Conservation (phyloP, 164 flowering plant species). For the Nelumbo lutea region DNA sequence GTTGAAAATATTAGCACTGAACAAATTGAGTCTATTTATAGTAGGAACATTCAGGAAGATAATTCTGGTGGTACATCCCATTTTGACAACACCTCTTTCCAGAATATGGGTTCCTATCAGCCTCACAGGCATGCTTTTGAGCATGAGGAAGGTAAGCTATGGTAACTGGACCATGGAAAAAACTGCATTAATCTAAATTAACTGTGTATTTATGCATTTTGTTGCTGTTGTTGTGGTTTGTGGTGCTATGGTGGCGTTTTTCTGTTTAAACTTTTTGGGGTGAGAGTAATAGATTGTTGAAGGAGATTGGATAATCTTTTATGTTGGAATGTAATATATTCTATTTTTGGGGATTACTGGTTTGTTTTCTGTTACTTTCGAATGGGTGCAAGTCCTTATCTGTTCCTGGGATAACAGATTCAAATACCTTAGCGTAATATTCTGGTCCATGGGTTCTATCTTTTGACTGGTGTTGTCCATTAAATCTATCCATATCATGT, state of each 20-base stretch:
- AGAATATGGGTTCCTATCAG: conserved; percentile 41
- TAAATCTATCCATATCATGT: no score
- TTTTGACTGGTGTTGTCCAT: no score
- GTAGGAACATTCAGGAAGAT: conserved; percentile 40
- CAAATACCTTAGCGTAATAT: no score
- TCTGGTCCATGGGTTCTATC: no score
- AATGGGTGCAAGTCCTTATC: no score
- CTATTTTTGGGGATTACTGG: neutral
- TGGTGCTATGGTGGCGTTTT: no score
- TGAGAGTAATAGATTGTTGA: no score
- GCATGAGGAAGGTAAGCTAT: conserved; percentile 52
- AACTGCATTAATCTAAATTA: neutral
- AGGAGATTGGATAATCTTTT: neutral
- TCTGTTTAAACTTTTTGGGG: no score
- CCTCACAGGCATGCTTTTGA: conserved; percentile 42
- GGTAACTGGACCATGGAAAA: neutral
- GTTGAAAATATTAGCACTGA: conserved; percentile 25
- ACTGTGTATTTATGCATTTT: neutral
- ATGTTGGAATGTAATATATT: neutral
- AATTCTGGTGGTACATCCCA: conserved; percentile 40
- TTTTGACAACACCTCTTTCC: conserved; percentile 45
- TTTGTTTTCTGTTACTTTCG: no score
- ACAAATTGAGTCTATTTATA: conserved; percentile 32
- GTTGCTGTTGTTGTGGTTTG: neutral
- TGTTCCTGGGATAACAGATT: no score